Conservation (phyloP, 305 asterid genomes). For the Fraxinus dipetala region DNA sequence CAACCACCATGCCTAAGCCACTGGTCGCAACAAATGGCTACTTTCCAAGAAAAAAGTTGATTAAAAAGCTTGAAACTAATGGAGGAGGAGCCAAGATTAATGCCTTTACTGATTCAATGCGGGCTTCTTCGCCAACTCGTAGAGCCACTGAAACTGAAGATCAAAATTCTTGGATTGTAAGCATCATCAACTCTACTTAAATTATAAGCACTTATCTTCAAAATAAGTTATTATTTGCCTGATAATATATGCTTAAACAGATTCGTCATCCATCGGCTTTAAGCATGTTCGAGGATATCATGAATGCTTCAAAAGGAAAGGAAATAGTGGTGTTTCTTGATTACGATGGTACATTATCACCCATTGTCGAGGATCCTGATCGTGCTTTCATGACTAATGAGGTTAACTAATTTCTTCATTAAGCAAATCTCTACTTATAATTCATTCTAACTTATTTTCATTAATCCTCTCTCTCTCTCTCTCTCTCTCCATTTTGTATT, state of each 20-base stretch:
- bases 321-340: constrained; percentile 75
- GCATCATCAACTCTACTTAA: constrained; percentile 11
- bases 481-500: neutral
- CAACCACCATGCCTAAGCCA: constrained; percentile 15
- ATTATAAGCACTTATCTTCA: neutral
- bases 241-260: constrained; percentile 29
- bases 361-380: constrained; percentile 87
- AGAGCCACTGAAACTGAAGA: constrained; percentile 45
- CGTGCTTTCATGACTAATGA: constrained; percentile 73
- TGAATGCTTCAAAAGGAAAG: constrained; percentile 56
- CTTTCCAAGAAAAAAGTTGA: constrained; percentile 22
- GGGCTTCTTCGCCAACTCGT: constrained; percentile 78
- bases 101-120: constrained; percentile 70
- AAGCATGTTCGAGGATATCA: constrained; percentile 58
- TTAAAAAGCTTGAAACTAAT: constrained; percentile 32
- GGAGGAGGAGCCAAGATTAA: constrained; percentile 38
- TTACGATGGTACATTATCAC: constrained; percentile 90
- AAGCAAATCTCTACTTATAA: neutral
- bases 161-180: constrained; percentile 59
- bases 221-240: neutral
- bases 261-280: constrained; percentile 79
- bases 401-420: constrained; percentile 30
- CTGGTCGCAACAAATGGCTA: constrained; percentile 11
- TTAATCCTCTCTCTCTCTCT: neutral
- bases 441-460: neutral